Percentiles rank a stretch among this genome's conserved stretches.
Evolutionary conservation across 257 asterid species (phyloP).

Genomic region (Capsicum rhomboideum): DNA sequence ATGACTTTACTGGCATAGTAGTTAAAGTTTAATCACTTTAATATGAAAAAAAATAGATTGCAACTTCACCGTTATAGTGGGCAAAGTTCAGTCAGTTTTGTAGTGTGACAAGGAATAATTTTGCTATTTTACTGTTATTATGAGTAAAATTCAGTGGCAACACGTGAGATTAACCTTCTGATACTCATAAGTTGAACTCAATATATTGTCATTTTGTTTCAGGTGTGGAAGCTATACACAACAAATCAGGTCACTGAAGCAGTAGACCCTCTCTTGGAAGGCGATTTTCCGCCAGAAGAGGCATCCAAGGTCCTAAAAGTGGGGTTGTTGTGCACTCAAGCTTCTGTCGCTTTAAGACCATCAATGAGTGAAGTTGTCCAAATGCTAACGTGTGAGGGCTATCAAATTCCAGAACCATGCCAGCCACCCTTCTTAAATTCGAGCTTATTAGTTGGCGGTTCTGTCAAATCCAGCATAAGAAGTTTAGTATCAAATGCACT

Average conservation of each 20-base stretch:
- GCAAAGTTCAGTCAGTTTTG: background rate
- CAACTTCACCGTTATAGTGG: background rate
- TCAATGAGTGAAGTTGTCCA: slow-evolving; percentile 67
- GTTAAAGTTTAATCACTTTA: background rate
- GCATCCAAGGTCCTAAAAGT: slow-evolving; percentile 42
- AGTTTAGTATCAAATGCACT: slow-evolving; percentile 27
- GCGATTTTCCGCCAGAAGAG: slow-evolving; percentile 43
- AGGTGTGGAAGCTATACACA: slow-evolving; percentile 75
- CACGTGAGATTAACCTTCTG: background rate
- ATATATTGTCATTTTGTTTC: background rate
- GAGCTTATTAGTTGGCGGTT: slow-evolving; percentile 21
- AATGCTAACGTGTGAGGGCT: slow-evolving; percentile 49
- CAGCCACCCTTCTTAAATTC: slow-evolving; percentile 77
- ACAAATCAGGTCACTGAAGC: slow-evolving; percentile 38
- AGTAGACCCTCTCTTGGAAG: slow-evolving; percentile 44
- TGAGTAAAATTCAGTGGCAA: background rate
- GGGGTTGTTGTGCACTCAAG: slow-evolving; percentile 79
- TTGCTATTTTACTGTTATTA: background rate
- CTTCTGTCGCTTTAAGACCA: slow-evolving; percentile 66
- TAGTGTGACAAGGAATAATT: background rate
- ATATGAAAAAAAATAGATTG: background rate
- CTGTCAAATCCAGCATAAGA: slow-evolving; percentile 41
- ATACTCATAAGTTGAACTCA: background rate
- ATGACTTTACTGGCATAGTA: too few relatives aligned
- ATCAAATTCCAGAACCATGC: slow-evolving; percentile 54